These are phyloP conservation scores for Podospora comata DNA, from an alignment of 495 filamentous ascomycete species.

Conservation along the genomic window DNA sequence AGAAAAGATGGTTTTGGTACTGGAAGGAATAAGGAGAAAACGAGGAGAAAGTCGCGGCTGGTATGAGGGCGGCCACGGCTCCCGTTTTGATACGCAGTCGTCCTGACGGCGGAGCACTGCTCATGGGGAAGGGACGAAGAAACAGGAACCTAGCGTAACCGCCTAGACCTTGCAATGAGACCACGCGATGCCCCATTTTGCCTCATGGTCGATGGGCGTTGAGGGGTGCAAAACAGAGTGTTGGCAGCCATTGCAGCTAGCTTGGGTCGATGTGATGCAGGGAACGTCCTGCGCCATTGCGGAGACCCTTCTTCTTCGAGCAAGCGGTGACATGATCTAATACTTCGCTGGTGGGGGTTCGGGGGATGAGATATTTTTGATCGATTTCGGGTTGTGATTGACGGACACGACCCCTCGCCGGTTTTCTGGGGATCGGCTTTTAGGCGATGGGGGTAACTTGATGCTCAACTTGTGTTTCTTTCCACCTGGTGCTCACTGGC, in stretches of 20 bases:
- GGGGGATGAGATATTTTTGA: constrained; percentile 12
- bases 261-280: constrained; percentile 13
- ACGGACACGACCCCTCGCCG: background rate
- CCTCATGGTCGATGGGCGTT: background rate
- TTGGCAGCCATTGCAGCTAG: background rate
- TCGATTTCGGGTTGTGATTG: constrained; percentile 10
- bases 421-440: background rate
- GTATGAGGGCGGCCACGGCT: constrained; percentile 10
- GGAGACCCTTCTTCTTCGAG: constrained; percentile 20
- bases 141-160: background rate
- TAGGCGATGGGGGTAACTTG: constrained; percentile 1
- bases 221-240: background rate
- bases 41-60: constrained; percentile 6
- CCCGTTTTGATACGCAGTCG: constrained; percentile 23
- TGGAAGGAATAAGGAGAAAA: background rate
- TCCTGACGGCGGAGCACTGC: constrained; percentile 8
- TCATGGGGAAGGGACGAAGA: constrained; percentile 8
- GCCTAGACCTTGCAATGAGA: background rate
- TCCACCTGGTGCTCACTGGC: background rate
- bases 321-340: constrained; percentile 25
- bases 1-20: constrained; percentile 4
- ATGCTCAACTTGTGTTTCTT: background rate
- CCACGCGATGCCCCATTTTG: constrained; percentile 12
- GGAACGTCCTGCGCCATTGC: constrained; percentile 17
- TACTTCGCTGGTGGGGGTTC: constrained; percentile 12